Conservation (phyloP, 1,284 basidiomycete genomes). For the Cryptococcus sp. region DNA sequence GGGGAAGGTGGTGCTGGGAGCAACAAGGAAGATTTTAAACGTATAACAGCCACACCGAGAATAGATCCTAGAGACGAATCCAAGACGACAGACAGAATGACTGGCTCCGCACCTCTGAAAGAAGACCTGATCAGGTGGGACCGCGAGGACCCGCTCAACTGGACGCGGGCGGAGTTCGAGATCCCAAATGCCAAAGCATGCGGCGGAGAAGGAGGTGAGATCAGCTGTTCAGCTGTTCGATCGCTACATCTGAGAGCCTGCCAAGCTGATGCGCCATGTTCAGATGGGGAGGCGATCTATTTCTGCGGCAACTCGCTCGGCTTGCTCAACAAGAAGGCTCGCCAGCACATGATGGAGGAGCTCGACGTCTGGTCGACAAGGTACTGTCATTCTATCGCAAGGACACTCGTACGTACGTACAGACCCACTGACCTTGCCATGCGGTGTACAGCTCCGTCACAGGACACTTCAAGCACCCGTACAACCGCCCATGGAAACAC, state of each 20-base stretch:
- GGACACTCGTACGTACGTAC: not conserved
- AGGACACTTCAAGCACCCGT: conserved; percentile 87
- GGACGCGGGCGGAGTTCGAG: conserved; percentile 49
- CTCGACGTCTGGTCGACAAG: conserved; percentile 78
- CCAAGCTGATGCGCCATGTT: conserved; percentile 1
- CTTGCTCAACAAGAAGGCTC: conserved; percentile 69
- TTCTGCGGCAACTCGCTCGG: conserved; percentile 97
- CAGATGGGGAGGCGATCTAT: conserved; percentile 59
- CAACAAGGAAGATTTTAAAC: no score
- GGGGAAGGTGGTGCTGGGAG: no score
- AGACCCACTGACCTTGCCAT: not conserved
- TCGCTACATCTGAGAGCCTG: not conserved
- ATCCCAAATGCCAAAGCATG: conserved; percentile 42
- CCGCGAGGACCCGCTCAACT: conserved; percentile 42
- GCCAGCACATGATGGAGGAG: conserved; percentile 74
- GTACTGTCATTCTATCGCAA: conserved; percentile 52
- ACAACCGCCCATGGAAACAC: conserved; percentile 76
- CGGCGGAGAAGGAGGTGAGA: conserved; percentile 44
- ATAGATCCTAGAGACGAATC: no score
- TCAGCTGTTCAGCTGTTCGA: not conserved
- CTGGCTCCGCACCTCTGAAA: not conserved
- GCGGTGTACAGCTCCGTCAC: conserved; percentile 67
- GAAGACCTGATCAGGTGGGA: conserved; percentile 29
- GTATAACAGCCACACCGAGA: no score
- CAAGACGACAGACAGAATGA: not conserved